A percentile compares a stretch with the other conserved stretches of the same genome.
Conservation (phyloP, 2,329 filamentous ascomycete species). For the Xylariomycetidae sp. region DNA sequence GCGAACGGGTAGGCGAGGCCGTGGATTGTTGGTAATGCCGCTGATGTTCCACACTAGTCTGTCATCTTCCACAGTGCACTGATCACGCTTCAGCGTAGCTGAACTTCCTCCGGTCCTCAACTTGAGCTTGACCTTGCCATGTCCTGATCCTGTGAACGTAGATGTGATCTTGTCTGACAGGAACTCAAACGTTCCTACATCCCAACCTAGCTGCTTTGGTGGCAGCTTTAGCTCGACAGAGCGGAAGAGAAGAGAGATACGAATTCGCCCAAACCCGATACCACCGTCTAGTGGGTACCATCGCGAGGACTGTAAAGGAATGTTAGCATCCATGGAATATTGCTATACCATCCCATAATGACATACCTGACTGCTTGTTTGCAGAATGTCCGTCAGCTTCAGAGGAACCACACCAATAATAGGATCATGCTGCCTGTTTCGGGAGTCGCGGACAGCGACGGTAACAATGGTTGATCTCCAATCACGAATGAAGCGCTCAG, state of each 20-base stretch:
- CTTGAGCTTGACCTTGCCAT: slow-evolving; percentile 67
- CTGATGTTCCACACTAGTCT: slow-evolving; percentile 45
- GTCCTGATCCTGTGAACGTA: slow-evolving; percentile 48
- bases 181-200: slow-evolving; percentile 93
- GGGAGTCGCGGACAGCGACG: slow-evolving; percentile 80
- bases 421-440: slow-evolving; percentile 89
- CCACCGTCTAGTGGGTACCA: slow-evolving; percentile 98
- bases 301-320: slow-evolving; percentile 51
- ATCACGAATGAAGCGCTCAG: slow-evolving; percentile 86
- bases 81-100: slow-evolving; percentile 60
- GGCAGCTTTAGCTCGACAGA: slow-evolving; percentile 82
- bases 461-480: slow-evolving; percentile 88
- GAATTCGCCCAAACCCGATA: slow-evolving; percentile 83
- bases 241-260: slow-evolving; percentile 85
- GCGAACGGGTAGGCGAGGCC: slow-evolving; percentile 78
- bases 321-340: no score
- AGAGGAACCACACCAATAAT: slow-evolving; percentile 89
- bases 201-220: slow-evolving; percentile 84
- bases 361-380: slow-evolving; percentile 70
- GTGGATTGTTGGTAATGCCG: slow-evolving; percentile 32
- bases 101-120: slow-evolving; percentile 81
- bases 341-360: no score
- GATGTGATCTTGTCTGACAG: slow-evolving; percentile 65
- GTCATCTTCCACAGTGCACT: slow-evolving; percentile 59
- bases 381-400: slow-evolving; percentile 81